Percentiles rank a stretch among this genome's conserved stretches.
Conservation (phyloP, 345 rosid species). For the Trapa incisa region DNA sequence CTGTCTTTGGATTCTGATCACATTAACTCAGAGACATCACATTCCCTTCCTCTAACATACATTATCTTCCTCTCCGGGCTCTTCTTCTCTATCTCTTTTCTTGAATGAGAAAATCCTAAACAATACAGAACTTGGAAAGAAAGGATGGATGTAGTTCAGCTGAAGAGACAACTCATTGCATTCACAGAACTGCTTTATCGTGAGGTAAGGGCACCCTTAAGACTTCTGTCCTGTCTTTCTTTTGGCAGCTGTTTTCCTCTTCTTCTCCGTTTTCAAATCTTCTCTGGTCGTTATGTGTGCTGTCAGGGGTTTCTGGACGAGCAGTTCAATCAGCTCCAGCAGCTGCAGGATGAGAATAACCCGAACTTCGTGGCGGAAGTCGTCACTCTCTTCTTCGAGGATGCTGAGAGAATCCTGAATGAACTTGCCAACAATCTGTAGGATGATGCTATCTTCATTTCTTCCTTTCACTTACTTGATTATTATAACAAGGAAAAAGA, state of each 20-base stretch:
- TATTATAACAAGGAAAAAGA: not conserved
- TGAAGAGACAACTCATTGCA: conserved; percentile 35
- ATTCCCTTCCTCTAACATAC: too few species aligned
- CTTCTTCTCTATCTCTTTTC: not conserved
- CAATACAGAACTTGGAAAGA: not conserved
- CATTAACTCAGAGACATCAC: too few species aligned
- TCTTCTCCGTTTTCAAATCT: not conserved
- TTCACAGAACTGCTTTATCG: conserved; percentile 31
- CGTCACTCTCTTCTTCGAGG: conserved; percentile 82
- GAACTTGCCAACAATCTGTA: conserved; percentile 73
- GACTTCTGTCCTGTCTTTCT: not conserved
- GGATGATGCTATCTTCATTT: conserved; percentile 11
- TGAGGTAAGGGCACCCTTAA: conserved; percentile 25
- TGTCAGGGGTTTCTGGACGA: conserved; percentile 66
- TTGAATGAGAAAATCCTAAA: not conserved
- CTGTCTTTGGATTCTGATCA: conserved; percentile 2
- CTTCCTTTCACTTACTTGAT: not conserved
- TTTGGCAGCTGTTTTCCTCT: not conserved
- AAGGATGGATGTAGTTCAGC: conserved; percentile 34
- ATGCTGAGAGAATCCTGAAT: conserved; percentile 75
- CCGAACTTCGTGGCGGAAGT: conserved; percentile 94
- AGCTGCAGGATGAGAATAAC: conserved; percentile 91
- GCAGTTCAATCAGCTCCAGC: conserved; percentile 80
- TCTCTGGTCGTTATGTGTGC: not conserved
- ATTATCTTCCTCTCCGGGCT: not conserved